Base-by-base conservation (phyloP, 1,284 basidiomycete genomes). In the Marasmius tenuissimus region DNA sequence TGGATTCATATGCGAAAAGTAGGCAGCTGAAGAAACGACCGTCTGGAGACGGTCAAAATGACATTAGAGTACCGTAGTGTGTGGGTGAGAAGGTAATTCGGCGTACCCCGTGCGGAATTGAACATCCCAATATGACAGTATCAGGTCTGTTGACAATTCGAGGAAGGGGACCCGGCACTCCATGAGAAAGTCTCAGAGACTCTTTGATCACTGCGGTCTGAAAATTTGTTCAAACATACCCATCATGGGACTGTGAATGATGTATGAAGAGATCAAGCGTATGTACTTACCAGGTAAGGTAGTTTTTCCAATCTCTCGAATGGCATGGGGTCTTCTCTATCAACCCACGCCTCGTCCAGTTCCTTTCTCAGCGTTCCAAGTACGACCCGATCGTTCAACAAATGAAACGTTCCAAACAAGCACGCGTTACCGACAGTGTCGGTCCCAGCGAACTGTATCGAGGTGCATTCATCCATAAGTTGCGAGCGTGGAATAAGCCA, bases 351-450 rank as follows among this genome's bases (percentile, higher is more conserved):
- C 11, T 49, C 18, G 7, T 50, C 51, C 18, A 66, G 50, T 49
- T 66, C 65, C 18, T 52, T 56, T 16, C 40, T 33, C 22, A 66
- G 51, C n/a, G 40, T 22, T 12, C 18, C 18, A 1, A 35, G 18
- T 10, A 63, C 45, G 1, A 33, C n/a, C 6, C 16, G 22, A 50
- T 67, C 42, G 9, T 33, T 58, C 20, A 63, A 58, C 22, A 67
- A 37, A 47, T 63, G 60, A 34, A 53, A 63, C 8, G 58, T 45
- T 11, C 65, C 66, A 14, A 61, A 50, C 16, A 58, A 42, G 35
- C 58, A 59, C 1, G 66, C 52, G 38, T 61, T 67, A 18, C 53
- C 65, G 7, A 61, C 40, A 3, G 66, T 66, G 34, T 64, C 65
- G 11, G 61, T 59, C 1, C 65, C 66, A 6, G 66, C 65, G 37